Percentiles rank a stretch among this genome's conserved stretches.
Conservation (phyloP, 192 early-diverging fungal species). For the Glomus cerebriforme region DNA sequence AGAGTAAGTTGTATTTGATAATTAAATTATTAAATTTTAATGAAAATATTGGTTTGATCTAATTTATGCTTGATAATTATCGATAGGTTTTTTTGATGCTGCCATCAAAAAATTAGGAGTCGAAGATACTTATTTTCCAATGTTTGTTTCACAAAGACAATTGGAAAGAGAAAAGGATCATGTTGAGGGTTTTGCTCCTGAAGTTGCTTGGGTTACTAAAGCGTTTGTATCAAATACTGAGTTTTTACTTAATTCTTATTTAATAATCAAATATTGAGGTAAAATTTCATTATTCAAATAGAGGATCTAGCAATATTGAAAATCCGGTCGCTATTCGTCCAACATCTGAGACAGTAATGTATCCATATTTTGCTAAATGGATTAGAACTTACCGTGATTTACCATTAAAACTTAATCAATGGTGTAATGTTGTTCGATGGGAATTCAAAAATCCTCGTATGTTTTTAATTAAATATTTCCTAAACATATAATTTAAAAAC, state of each 20-base stretch:
- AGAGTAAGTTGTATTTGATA: slow-evolving; percentile 52
- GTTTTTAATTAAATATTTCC: slow-evolving; percentile 27
- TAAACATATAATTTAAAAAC: not conserved
- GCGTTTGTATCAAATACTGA: slow-evolving; percentile 53
- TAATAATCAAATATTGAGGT: slow-evolving; percentile 8
- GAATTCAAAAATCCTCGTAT: slow-evolving; percentile 99
- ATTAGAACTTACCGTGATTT: slow-evolving; percentile 96
- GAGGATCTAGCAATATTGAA: slow-evolving; percentile 84
- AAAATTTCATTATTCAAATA: slow-evolving; percentile 22
- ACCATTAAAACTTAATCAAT: slow-evolving; percentile 96
- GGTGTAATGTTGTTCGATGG: slow-evolving; percentile 99
- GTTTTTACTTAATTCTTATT: not conserved
- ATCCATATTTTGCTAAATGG: slow-evolving; percentile 99
- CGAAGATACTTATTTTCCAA: slow-evolving; percentile 98
- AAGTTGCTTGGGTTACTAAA: slow-evolving; percentile 99
- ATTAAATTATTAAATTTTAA: too few species aligned
- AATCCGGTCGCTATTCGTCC: slow-evolving; percentile 99
- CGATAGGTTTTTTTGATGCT: slow-evolving; percentile 82
- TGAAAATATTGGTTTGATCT: too few species aligned
- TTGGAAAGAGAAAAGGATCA: slow-evolving; percentile 98
- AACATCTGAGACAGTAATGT: slow-evolving; percentile 99
- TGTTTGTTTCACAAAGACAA: slow-evolving; percentile 91
- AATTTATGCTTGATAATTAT: not conserved
- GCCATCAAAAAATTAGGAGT: slow-evolving; percentile 92
- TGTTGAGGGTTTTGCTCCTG: slow-evolving; percentile 98